These are phyloP conservation scores for Geranium rotundifolium DNA, from an alignment of 345 rosid species.

Conservation along the genomic window DNA sequence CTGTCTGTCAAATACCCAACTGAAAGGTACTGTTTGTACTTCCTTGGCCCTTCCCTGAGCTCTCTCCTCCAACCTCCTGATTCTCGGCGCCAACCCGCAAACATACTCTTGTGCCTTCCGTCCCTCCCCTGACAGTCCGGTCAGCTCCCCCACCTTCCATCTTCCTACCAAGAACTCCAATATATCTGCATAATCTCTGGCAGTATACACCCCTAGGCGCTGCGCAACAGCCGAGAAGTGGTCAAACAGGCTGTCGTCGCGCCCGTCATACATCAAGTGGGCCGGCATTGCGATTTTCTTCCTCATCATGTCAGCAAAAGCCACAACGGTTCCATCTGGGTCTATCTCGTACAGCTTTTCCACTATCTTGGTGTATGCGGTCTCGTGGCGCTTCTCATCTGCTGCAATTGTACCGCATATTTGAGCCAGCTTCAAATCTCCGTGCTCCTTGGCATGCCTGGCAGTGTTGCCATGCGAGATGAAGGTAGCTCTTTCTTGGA, in stretches of 20 bases:
- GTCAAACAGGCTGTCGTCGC: slow-evolving; percentile 56
- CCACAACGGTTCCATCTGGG: slow-evolving; percentile 63
- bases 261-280: slow-evolving; percentile 84
- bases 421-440: slow-evolving; percentile 71
- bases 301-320: slow-evolving; percentile 92
- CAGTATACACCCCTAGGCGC: slow-evolving; percentile 78
- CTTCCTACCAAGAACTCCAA: slow-evolving; percentile 74
- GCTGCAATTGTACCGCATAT: slow-evolving; percentile 81
- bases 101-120: slow-evolving; percentile 75
- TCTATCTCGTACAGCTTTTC: slow-evolving; percentile 82
- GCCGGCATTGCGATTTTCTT: slow-evolving; percentile 98
- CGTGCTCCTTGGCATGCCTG: slow-evolving; percentile 70
- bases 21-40: slow-evolving; percentile 48
- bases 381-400: slow-evolving; percentile 92
- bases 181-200: slow-evolving; percentile 80
- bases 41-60: slow-evolving; percentile 67
- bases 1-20: slow-evolving; percentile 69
- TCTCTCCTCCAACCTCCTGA: slow-evolving; percentile 78
- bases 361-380: slow-evolving; percentile 81
- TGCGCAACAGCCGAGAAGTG: slow-evolving; percentile 82
- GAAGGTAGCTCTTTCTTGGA: slow-evolving; percentile 96
- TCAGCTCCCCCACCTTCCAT: slow-evolving; percentile 55
- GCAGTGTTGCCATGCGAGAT: slow-evolving; percentile 95
- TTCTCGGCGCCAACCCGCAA: slow-evolving; percentile 59
- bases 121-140: slow-evolving; percentile 70